Evolutionary conservation across 2,329 filamentous ascomycete genomes (phyloP), one percentile per base, ranked within the genome.

Genomic region (Nemania bipapillata): DNA sequence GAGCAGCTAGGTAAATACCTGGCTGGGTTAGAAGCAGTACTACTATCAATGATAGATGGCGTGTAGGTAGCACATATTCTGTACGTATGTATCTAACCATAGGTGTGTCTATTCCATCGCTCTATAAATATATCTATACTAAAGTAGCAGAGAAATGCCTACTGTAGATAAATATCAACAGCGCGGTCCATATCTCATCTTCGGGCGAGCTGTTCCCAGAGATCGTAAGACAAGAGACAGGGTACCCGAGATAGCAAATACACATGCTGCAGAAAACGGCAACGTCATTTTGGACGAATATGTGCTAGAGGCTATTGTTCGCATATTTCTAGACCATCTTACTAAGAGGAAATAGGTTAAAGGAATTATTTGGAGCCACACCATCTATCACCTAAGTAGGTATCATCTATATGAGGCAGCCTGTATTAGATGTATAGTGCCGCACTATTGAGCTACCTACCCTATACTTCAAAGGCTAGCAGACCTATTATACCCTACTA

Each of bases 301-400:
- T 22, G 37, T 49, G 32, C 26, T 32, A 52, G 32, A 63, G 45
- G 20, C 11, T 54, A 54, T 59, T 22, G 47, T 45, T 52, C 11
- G 12, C 53, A 37, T 17, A 12, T 58, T 37, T 59, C 60, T 59
- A 58, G 60, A 50, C 49, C 49, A 4, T 56, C 20, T 37, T 4
- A 42, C 65, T 64, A 67, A 40, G 26, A 54, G 32, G 22, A 47
- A 57, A 63, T 26, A 40, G 50, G 65, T 64, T 59, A 50, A 58
- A 22, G 26, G 7, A 24, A 45, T 4, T 37, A 11, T 7, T 42
- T 28, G 22, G 59, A 40, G 30, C 37, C 40, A 28, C 47, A 17
- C 59, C 50, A 66, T 28, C 22, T 24, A 64, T 24, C 35, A 40
- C 22, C 32, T 40, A 37, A n/a, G n/a, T n/a, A n/a, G n/a, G 4